Evolutionary conservation across 176 grass and related monocot species (phyloP), one percentile per base, ranked within the genome.

Genomic region (Ampelocalamus luodianensis): DNA sequence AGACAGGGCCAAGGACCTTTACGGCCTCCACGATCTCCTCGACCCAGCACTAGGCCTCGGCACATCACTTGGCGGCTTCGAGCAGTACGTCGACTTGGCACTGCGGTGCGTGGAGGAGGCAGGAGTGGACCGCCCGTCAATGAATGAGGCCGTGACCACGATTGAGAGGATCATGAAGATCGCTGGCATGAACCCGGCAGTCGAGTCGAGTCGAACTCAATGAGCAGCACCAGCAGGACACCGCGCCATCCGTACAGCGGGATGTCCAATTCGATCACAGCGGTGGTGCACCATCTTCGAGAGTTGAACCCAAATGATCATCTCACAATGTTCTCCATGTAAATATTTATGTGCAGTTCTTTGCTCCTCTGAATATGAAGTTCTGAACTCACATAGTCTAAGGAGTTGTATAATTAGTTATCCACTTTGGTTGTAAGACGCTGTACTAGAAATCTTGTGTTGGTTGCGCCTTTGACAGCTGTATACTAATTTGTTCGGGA

Each of bases 41-140:
- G 94, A 94, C 74, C 88, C 91, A 4, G 53, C 40, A 20, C 79
- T 92, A 12, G 84, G 79, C 14, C 10, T 71, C 4, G 38, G 55
- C 79, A 36, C 70, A 60, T 62, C 79, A 55, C 69, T 77, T 5
- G 79, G 51, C 5, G 94, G 94, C 15, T 58, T 92, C 4, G 87
- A 93, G 81, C 83, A 67, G 40, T 97, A 89, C 55, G 62, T 92
- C 3, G 86, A 85, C 87, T 87, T 97, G 63, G 87, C 89, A 4
- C 73, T 92, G 58, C 75, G 73, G 15, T 97, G 94, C 68, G 94
- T 93, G n/a, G 85, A 91, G 73, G 94, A 97, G 78, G 77, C 77
- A 42, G 80, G 91, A 58, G 78, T 18, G 3, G 82, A 88, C 74
- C 77, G 94, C 3, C 91, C 94, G 1, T 78, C 89, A 5, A 97